Percentiles rank a stretch among this genome's conserved stretches.
phyloP scores from a whole-genome alignment of 2,329 filamentous ascomycete genomes.

The Aspergillus sp. region DNA sequence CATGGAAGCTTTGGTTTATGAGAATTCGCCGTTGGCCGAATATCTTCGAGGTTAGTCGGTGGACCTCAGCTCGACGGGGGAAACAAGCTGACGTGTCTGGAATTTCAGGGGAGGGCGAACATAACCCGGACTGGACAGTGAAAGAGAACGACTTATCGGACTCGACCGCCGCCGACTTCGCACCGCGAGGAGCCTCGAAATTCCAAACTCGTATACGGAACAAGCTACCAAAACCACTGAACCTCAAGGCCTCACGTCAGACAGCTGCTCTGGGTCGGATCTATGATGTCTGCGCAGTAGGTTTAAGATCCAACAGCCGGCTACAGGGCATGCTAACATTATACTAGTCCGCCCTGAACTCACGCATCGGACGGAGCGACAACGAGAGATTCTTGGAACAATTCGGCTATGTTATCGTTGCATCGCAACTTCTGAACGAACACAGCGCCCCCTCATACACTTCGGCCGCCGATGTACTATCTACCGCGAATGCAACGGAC shows the following conservation, averaged over 20 bases:
- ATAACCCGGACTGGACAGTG: constrained; percentile 44
- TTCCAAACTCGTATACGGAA: constrained; percentile 55
- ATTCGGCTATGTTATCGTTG: constrained; percentile 91
- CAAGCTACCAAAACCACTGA: constrained; percentile 54
- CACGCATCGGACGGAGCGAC: constrained; percentile 70
- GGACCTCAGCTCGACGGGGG: background rate
- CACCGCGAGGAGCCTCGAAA: constrained; percentile 55
- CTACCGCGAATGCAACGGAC: constrained; percentile 35
- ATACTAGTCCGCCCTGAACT: constrained; percentile 39
- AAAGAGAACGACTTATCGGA: constrained; percentile 38
- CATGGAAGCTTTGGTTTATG: constrained; percentile 88
- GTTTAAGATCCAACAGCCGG: constrained; percentile 16
- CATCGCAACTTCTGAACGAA: constrained; percentile 83
- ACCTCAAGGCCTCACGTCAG: constrained; percentile 37
- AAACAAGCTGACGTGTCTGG: constrained; percentile 18
- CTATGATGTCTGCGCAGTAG: constrained; percentile 55
- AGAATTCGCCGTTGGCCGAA: constrained; percentile 84
- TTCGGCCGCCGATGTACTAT: constrained; percentile 40
- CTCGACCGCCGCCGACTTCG: constrained; percentile 47
- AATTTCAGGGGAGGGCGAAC: constrained; percentile 51
- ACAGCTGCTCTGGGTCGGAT: constrained; percentile 43
- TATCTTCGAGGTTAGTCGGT: constrained; percentile 78
- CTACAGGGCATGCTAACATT: background rate
- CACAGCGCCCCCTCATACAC: constrained; percentile 48
- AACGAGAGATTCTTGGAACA: constrained; percentile 87